Percentiles rank a stretch among this genome's conserved stretches.
Evolutionary conservation across 805 yeast species (phyloP).

Genomic region (Schwanniomyces yamadae): DNA sequence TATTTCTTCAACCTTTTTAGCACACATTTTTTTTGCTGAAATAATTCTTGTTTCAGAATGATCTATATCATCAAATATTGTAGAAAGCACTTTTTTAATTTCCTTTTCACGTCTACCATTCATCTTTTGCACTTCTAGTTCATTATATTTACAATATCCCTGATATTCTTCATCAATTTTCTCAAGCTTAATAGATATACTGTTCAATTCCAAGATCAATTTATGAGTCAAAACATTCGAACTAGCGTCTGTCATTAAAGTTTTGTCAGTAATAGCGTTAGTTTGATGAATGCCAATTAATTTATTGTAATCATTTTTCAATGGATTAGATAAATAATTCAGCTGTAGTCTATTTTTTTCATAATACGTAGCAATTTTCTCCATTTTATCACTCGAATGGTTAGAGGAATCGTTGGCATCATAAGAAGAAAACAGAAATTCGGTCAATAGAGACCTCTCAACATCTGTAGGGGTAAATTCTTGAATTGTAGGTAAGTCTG

Average conservation of each 20-base stretch:
- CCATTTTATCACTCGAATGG: constrained; percentile 9
- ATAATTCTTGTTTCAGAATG: constrained; percentile 37
- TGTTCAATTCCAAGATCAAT: constrained; percentile 55
- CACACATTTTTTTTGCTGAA: constrained; percentile 30
- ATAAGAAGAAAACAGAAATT: constrained; percentile 57
- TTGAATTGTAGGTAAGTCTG: constrained; percentile 65
- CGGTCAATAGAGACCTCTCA: constrained; percentile 72
- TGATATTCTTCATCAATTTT: constrained; percentile 44
- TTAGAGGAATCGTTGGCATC: constrained; percentile 38
- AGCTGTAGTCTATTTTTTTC: constrained; percentile 60
- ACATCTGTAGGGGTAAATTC: constrained; percentile 70
- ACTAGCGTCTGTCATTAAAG: constrained; percentile 27
- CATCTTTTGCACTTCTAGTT: constrained; percentile 39
- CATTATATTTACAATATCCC: constrained; percentile 28
- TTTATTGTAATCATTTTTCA: constrained; percentile 48
- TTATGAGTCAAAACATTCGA: constrained; percentile 56
- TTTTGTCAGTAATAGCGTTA: constrained; percentile 28
- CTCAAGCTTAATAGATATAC: constrained; percentile 42
- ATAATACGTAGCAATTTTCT: constrained; percentile 45
- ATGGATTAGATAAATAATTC: constrained; percentile 69
- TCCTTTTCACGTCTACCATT: constrained; percentile 46
- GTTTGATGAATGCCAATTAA: constrained; percentile 46
- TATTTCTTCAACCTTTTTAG: constrained; percentile 31
- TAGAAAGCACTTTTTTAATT: constrained; percentile 42
- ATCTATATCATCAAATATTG: constrained; percentile 46